Base-by-base conservation (phyloP, 257 asterid genomes). In the Marsdenia floribunda region DNA sequence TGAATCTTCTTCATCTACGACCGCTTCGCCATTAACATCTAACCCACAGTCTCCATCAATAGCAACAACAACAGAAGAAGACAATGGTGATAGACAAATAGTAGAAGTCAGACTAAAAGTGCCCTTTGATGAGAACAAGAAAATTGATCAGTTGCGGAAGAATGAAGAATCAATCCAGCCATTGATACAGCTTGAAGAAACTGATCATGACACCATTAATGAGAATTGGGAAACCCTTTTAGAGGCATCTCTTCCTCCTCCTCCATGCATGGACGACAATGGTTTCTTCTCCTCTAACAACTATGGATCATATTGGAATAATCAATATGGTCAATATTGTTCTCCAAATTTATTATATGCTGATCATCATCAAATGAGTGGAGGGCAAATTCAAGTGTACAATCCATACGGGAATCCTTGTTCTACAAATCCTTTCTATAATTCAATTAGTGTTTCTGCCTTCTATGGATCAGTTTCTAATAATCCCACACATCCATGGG, bases 181-280 rank as follows among this genome's bases (percentile, higher is more conserved):
- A 3, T 72, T 89, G 83, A 88, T 89, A 70, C 55, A 84, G 74
- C 80, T 86, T 81, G 90, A 80, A 58, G 90, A 80, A 58, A 85
- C 12, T 66, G 90, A 85, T 65, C 89, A 84, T 49, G 72, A 67
- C 35, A 67, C 46, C 3, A 44, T 44, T 44, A 40, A 55, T 50
- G 78, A 57, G 54, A 83, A 79, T 38, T 91, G 93, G 96, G 93
- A 88, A 75, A 86, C 81, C 54, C 86, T 89, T 68, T 75, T 91
- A 37, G 97, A 88, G 75, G 90, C 92, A 49, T 88, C 94, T 33
- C 77, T 89, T 70, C 47, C 78, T n/a, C 59, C 73, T 72, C 37
- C 84, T 42, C 71, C 68, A 11, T 38, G 70, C 76, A 77, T 26
- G 72, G 58, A 13, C 59, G 66, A 29, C n/a, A 70, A 35, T 46